Evolutionary conservation across 768 basidiomycete species (phyloP).

Genomic region (Filobasidium wieringae): DNA sequence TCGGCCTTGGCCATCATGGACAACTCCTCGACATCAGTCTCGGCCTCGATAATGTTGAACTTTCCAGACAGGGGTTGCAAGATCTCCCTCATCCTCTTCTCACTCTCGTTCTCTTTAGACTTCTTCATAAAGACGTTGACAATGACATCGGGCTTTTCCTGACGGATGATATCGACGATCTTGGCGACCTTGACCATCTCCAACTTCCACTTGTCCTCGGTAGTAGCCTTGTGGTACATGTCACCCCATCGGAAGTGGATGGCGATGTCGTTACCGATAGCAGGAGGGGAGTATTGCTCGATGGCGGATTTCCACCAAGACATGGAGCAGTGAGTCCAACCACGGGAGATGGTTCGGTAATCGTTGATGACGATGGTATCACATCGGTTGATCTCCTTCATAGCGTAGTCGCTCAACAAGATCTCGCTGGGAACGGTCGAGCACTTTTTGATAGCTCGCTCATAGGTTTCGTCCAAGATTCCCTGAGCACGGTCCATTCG

Average conservation of each 20-base stretch:
- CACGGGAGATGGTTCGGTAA: slow-evolving; percentile 6
- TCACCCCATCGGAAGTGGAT: slow-evolving; percentile 14
- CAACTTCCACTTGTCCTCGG: slow-evolving; percentile 6
- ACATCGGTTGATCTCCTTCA: slow-evolving; percentile 3
- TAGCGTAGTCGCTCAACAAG: slow-evolving; percentile 1
- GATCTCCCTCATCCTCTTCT: slow-evolving; percentile 5
- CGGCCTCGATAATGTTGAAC: slow-evolving; percentile 11
- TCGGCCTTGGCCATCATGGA: slow-evolving; percentile 13
- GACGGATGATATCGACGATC: slow-evolving; percentile 10
- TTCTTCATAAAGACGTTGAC: slow-evolving; percentile 14
- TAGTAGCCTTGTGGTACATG: slow-evolving; percentile 2
- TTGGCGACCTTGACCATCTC: slow-evolving; percentile 9
- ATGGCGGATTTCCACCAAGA: slow-evolving; percentile 1
- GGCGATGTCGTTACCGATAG: slow-evolving; percentile 13
- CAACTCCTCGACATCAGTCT: slow-evolving; percentile 6
- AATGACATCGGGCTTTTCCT: slow-evolving; percentile 7
- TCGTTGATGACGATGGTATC: slow-evolving; percentile 10
- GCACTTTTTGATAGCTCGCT: slow-evolving; percentile 5
- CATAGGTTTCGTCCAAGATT: background rate
- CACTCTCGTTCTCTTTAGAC: slow-evolving; percentile 7
- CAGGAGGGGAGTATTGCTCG: slow-evolving; percentile 3
- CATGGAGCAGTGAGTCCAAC: slow-evolving; percentile 3
- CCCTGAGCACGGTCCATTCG: background rate
- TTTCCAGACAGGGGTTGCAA: background rate
- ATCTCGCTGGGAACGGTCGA: slow-evolving; percentile 4